These are phyloP conservation scores for Puccinia coronata DNA, from an alignment of 1,284 basidiomycete genomes.

Conservation along the genomic window DNA sequence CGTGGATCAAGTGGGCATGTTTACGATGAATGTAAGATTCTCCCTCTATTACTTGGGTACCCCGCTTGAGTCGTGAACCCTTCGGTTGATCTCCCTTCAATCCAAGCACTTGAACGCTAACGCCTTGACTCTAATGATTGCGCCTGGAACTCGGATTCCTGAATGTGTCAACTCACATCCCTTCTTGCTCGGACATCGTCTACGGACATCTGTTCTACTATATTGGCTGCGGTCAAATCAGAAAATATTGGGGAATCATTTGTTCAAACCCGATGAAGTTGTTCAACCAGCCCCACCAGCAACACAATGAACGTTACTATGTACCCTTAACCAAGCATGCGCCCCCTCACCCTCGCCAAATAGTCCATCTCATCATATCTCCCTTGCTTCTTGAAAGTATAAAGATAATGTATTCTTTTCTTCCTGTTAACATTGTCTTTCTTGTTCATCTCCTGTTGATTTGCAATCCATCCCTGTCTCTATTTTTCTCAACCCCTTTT, in stretches of 20 bases:
- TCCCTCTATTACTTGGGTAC: not conserved
- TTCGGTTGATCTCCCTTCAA: not conserved
- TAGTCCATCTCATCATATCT: no score
- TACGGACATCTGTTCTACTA: not conserved
- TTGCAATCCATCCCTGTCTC: no score
- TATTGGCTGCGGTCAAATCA: slow-evolving; percentile 2
- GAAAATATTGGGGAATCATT: slow-evolving; percentile 32
- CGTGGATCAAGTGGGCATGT: slow-evolving; percentile 78
- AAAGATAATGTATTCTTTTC: no score
- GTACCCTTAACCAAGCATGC: not conserved
- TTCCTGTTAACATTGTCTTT: no score
- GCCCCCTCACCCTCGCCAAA: no score
- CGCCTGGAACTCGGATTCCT: not conserved
- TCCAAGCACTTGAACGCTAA: not conserved
- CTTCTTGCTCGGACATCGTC: not conserved
- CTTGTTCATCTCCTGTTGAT: no score
- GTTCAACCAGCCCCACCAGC: not conserved
- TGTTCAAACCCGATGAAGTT: slow-evolving; percentile 18
- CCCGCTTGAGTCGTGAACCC: not conserved
- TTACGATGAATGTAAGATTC: slow-evolving; percentile 69
- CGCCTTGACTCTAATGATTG: not conserved
- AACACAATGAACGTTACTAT: no score
- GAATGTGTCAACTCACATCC: not conserved
- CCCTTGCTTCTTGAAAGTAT: no score
- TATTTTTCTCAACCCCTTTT: no score